These are phyloP conservation scores for Monilinia polystroma DNA, from an alignment of 2,329 filamentous ascomycete species.

Conservation along the genomic window DNA sequence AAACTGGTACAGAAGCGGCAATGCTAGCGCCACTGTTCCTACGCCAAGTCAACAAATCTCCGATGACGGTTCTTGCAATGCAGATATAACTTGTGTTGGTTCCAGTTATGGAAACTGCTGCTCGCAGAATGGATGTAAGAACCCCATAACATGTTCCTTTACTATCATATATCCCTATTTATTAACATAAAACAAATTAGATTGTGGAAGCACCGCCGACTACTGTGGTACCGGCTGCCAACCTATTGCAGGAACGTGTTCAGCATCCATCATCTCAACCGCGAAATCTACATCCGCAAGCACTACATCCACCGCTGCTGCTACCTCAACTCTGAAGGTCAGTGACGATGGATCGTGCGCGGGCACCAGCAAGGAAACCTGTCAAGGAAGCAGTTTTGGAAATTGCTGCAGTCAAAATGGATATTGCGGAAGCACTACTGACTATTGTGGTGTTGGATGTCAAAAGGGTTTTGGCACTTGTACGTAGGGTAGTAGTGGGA, in stretches of 20 bases:
- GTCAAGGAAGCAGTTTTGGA: slow-evolving; percentile 27
- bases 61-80: slow-evolving; percentile 31
- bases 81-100: slow-evolving; percentile 32
- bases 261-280: slow-evolving; percentile 13
- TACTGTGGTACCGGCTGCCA: slow-evolving; percentile 40
- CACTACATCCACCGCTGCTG: neutral
- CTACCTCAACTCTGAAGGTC: slow-evolving; percentile 12
- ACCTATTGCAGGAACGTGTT: slow-evolving; percentile 26
- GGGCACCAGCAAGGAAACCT: slow-evolving; percentile 22
- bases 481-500: neutral
- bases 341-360: slow-evolving; percentile 27
- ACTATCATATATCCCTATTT: neutral
- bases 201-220: slow-evolving; percentile 36
- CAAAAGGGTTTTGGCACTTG: slow-evolving; percentile 19
- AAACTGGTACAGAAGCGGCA: slow-evolving; percentile 45
- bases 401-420: slow-evolving; percentile 29
- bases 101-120: slow-evolving; percentile 38
- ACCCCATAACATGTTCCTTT: neutral
- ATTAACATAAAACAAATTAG: neutral
- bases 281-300: slow-evolving; percentile 3
- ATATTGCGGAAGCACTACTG: slow-evolving; percentile 22
- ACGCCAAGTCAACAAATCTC: slow-evolving; percentile 19
- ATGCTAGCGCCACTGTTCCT: slow-evolving; percentile 17
- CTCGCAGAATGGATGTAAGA: slow-evolving; percentile 36
- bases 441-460: slow-evolving; percentile 21